Conservation (phyloP, 2,329 filamentous ascomycete genomes). For the Cercospora nicotianae region DNA sequence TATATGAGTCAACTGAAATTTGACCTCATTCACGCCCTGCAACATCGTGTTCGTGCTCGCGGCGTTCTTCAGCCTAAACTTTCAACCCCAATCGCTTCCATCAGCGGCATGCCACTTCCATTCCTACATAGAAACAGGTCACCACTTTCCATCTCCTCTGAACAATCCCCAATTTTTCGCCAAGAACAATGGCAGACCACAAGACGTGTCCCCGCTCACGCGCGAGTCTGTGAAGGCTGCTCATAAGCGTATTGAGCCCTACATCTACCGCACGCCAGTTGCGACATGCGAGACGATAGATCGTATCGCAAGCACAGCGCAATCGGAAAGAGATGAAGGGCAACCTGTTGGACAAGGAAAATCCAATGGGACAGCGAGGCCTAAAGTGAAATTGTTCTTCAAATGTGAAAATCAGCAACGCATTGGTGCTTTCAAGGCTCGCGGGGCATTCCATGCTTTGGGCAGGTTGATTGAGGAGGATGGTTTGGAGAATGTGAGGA, state of each 20-base stretch:
- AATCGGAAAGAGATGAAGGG: slow-evolving; percentile 42
- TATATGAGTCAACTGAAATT: not conserved
- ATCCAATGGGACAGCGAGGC: slow-evolving; percentile 51
- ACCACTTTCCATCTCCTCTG: not conserved
- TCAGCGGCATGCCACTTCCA: not conserved
- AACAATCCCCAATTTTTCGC: not conserved
- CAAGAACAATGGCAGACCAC: slow-evolving; percentile 47
- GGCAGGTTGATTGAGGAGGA: slow-evolving; percentile 66
- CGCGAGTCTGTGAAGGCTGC: slow-evolving; percentile 71
- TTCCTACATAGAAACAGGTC: not conserved
- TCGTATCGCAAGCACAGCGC: slow-evolving; percentile 70
- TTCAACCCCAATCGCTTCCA: not conserved
- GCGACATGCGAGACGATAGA: slow-evolving; percentile 76
- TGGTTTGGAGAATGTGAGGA: slow-evolving; percentile 56
- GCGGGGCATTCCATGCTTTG: slow-evolving; percentile 87
- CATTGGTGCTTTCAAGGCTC: slow-evolving; percentile 87
- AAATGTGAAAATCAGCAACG: slow-evolving; percentile 94
- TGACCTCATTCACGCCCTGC: not conserved
- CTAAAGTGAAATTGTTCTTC: slow-evolving; percentile 77
- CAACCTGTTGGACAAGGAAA: slow-evolving; percentile 15
- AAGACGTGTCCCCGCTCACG: slow-evolving; percentile 62
- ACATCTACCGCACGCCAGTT: slow-evolving; percentile 82
- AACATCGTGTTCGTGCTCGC: not conserved
- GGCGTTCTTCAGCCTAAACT: slow-evolving; percentile 1
- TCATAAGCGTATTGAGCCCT: slow-evolving; percentile 68